Evolutionary conservation across 768 basidiomycete species (phyloP).

Genomic region (Paxillus involutus): DNA sequence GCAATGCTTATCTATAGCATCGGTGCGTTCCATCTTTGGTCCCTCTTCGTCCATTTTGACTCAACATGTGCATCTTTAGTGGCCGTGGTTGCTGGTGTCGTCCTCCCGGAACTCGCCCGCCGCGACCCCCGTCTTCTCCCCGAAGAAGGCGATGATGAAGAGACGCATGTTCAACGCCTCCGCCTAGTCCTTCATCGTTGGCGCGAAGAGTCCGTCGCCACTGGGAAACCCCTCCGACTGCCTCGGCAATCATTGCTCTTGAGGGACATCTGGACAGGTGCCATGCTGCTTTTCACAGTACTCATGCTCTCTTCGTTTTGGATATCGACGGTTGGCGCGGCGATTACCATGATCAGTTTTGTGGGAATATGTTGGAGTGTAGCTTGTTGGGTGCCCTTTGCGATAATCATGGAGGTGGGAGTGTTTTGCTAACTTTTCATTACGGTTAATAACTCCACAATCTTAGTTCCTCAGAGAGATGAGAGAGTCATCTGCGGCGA

Average conservation of each 20-base stretch:
- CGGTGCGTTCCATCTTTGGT: slow-evolving; percentile 42
- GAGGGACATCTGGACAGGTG: slow-evolving; percentile 92
- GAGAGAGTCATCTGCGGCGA: slow-evolving; percentile 33
- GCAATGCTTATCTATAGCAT: slow-evolving; percentile 91
- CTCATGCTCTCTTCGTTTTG: slow-evolving; percentile 87
- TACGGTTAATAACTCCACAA: neutral
- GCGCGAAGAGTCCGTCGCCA: slow-evolving; percentile 79
- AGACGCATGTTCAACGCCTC: slow-evolving; percentile 71
- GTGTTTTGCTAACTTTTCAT: slow-evolving; percentile 40
- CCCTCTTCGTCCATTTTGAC: neutral
- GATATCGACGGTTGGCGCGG: slow-evolving; percentile 72
- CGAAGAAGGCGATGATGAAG: slow-evolving; percentile 65
- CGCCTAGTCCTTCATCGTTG: slow-evolving; percentile 72
- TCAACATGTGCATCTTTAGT: slow-evolving; percentile 44
- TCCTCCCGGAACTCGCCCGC: slow-evolving; percentile 78
- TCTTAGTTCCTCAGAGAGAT: slow-evolving; percentile 74
- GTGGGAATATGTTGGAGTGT: slow-evolving; percentile 97
- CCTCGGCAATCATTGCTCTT: slow-evolving; percentile 90
- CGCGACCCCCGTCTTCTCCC: slow-evolving; percentile 81
- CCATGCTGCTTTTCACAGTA: slow-evolving; percentile 75
- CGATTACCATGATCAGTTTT: slow-evolving; percentile 77
- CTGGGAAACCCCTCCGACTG: slow-evolving; percentile 72
- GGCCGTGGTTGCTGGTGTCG: slow-evolving; percentile 77
- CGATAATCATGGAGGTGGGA: slow-evolving; percentile 93
- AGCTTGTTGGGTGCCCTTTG: slow-evolving; percentile 97